phyloP scores from a whole-genome alignment of 768 basidiomycete genomes.

The Naganishia randhawae region DNA sequence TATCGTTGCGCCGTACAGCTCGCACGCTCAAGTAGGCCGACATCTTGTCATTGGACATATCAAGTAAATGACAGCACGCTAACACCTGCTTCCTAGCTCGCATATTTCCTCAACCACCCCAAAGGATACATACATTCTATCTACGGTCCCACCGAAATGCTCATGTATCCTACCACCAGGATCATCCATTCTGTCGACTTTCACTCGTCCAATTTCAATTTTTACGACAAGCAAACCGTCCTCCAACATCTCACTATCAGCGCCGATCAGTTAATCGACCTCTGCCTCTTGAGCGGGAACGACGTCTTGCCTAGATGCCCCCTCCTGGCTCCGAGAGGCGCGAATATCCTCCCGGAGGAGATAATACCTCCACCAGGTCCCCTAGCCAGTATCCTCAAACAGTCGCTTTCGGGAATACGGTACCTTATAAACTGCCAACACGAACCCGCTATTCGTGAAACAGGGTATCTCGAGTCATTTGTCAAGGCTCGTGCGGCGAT shows the following conservation, averaged over 20 bases:
- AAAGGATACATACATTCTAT: slow-evolving; percentile 93
- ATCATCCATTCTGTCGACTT: slow-evolving; percentile 86
- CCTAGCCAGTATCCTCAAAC: slow-evolving; percentile 14
- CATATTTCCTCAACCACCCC: slow-evolving; percentile 87
- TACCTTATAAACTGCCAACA: slow-evolving; percentile 36
- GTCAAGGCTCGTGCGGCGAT: slow-evolving; percentile 86
- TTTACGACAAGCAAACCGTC: slow-evolving; percentile 72
- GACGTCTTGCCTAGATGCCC: slow-evolving; percentile 61
- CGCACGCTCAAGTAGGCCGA: slow-evolving; percentile 83
- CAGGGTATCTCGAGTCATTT: slow-evolving; percentile 71
- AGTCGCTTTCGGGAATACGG: background rate
- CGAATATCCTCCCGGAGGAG: slow-evolving; percentile 30
- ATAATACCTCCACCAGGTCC: slow-evolving; percentile 10
- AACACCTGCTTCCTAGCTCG: slow-evolving; percentile 59
- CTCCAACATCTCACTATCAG: slow-evolving; percentile 63
- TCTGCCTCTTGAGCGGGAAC: slow-evolving; percentile 85
- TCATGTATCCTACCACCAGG: slow-evolving; percentile 69
- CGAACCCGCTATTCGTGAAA: slow-evolving; percentile 63
- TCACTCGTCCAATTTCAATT: slow-evolving; percentile 67
- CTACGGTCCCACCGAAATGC: slow-evolving; percentile 81
- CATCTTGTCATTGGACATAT: background rate
- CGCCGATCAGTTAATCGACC: slow-evolving; percentile 91
- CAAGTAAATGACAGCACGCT: background rate
- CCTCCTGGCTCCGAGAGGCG: slow-evolving; percentile 39
- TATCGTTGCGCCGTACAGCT: slow-evolving; percentile 88